Percentiles rank a stretch among this genome's conserved stretches.
These are phyloP conservation scores for Acacia melanoxylon DNA, from an alignment of 306 rosid genomes.

Conservation along the genomic window DNA sequence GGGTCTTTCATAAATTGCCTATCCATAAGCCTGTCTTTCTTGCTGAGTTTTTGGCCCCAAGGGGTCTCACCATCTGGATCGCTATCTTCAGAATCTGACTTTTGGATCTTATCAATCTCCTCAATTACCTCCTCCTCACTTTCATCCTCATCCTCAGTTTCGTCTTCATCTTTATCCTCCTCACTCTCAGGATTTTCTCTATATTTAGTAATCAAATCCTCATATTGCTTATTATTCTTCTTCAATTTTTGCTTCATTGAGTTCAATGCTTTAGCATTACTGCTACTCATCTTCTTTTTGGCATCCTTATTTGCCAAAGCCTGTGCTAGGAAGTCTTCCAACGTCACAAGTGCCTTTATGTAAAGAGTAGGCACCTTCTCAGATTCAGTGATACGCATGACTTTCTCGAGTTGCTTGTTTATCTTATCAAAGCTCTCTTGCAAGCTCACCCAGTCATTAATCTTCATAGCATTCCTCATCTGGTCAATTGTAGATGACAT, in stretches of 20 bases:
- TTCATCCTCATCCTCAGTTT: conserved; percentile 56
- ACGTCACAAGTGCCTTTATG: conserved; percentile 85
- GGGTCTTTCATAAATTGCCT: conserved; percentile 86
- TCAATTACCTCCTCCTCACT: conserved; percentile 61
- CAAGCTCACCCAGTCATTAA: conserved; percentile 95
- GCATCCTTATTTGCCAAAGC: conserved; percentile 97
- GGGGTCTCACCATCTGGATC: conserved; percentile 44
- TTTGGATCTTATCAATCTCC: conserved; percentile 49
- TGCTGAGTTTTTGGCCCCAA: conserved; percentile 79
- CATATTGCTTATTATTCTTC: conserved; percentile 93
- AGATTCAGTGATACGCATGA: conserved; percentile 86
- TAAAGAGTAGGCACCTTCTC: conserved; percentile 78
- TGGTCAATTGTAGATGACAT: conserved; percentile 83
- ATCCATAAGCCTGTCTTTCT: conserved; percentile 77
- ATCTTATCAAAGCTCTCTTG: conserved; percentile 94
- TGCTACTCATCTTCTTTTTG: conserved; percentile 96
- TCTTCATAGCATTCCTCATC: conserved; percentile 96
- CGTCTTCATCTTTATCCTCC: conserved; percentile 62
- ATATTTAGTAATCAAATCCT: conserved; percentile 66
- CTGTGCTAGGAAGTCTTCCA: conserved; percentile 81
- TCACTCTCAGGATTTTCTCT: conserved; percentile 92
- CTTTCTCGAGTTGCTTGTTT: conserved; percentile 94
- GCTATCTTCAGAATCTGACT: conserved; percentile 58
- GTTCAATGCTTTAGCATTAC: conserved; percentile 98
- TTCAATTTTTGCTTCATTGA: conserved; percentile 96